phyloP scores from a whole-genome alignment of 129 eudicot species.

The Rutidosis leptorrhynchoides region DNA sequence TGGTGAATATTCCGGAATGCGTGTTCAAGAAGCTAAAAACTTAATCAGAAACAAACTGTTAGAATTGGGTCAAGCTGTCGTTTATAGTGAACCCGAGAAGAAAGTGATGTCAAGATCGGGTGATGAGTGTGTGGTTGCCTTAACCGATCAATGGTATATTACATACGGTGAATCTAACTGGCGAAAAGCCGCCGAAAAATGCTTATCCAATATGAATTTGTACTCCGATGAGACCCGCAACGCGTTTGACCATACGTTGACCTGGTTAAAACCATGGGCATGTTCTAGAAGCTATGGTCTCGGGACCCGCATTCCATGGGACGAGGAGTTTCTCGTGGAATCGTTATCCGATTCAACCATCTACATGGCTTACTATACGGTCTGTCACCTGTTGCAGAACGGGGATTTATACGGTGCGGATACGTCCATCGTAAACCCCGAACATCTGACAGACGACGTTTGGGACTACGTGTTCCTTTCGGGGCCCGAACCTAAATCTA shows the following conservation, averaged over 20 bases:
- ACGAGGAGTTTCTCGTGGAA: constrained; percentile 76
- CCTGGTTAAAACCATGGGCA: constrained; percentile 94
- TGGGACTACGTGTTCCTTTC: constrained; percentile 74
- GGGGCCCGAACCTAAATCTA: constrained; percentile 64
- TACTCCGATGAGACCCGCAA: constrained; percentile 82
- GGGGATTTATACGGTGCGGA: constrained; percentile 72
- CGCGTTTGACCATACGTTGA: constrained; percentile 78
- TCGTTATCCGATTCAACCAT: constrained; percentile 86
- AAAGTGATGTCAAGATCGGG: constrained; percentile 90
- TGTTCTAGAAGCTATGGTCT: constrained; percentile 88
- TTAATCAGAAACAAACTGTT: constrained; percentile 57
- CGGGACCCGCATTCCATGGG: constrained; percentile 94
- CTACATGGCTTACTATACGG: constrained; percentile 89
- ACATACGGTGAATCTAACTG: constrained; percentile 80
- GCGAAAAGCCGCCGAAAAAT: constrained; percentile 59
- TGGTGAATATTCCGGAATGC: constrained; percentile 59
- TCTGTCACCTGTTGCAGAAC: constrained; percentile 66
- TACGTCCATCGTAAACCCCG: constrained; percentile 47
- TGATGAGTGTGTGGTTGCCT: constrained; percentile 92
- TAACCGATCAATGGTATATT: constrained; percentile 91
- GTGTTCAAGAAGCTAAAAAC: constrained; percentile 73
- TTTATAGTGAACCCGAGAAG: constrained; percentile 88
- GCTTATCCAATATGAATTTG: constrained; percentile 63
- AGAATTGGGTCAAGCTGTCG: constrained; percentile 62
- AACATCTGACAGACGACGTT: constrained; percentile 73